These are phyloP conservation scores for Puccinia coronata DNA, from an alignment of 1,284 basidiomycete species.

Conservation along the genomic window DNA sequence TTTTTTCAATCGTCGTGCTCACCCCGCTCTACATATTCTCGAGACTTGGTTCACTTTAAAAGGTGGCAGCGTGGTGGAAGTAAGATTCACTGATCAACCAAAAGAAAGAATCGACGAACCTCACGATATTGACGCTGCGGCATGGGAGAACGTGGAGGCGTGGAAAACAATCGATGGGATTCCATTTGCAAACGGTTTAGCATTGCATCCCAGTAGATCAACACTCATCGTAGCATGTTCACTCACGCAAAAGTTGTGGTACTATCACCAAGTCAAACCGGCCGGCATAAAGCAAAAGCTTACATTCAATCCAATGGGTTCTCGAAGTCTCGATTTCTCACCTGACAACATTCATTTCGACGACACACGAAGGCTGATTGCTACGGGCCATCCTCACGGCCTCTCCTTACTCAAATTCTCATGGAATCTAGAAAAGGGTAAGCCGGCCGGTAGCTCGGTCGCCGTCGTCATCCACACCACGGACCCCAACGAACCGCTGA, in stretches of 20 bases:
- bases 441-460: conserved; percentile 30
- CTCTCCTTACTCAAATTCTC: conserved; percentile 4
- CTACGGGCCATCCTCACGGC: conserved; percentile 34
- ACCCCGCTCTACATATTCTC: conserved; percentile 17
- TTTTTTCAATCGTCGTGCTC: conserved; percentile 30
- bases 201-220: conserved; percentile 1
- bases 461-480: neutral
- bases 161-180: conserved; percentile 4
- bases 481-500: neutral
- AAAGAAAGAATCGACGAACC: neutral
- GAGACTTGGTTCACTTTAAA: conserved; percentile 16
- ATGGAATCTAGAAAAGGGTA: neutral
- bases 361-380: neutral
- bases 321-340: conserved; percentile 4
- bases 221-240: conserved; percentile 26
- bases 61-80: conserved; percentile 20
- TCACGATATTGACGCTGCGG: neutral
- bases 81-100: conserved; percentile 9
- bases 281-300: neutral
- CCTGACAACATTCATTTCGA: conserved; percentile 40
- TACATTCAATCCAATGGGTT: neutral
- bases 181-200: conserved; percentile 37
- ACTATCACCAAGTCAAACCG: conserved; percentile 4
- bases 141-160: neutral
- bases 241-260: conserved; percentile 11